phyloP scores from a whole-genome alignment of 1,139 yeast genomes.

The Scheffersomyces illinoinensis region DNA sequence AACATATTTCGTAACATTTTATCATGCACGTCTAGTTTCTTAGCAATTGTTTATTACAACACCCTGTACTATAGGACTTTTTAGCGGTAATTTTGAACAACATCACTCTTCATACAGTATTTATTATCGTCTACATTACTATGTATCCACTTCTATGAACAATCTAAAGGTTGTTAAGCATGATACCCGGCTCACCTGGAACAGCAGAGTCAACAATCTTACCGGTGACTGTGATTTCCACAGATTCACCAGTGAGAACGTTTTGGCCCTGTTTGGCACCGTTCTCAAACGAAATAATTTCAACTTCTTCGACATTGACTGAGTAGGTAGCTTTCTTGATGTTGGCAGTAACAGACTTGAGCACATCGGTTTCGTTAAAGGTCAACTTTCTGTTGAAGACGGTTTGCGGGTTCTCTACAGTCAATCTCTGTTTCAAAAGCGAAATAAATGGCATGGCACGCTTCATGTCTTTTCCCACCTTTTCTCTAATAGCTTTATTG shows the following conservation, averaged over 20 bases:
- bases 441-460: slow-evolving; percentile 98
- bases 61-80: no score
- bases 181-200: slow-evolving; percentile 92
- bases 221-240: slow-evolving; percentile 59
- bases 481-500: slow-evolving; percentile 58
- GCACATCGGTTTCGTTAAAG: slow-evolving; percentile 73
- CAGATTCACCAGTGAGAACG: slow-evolving; percentile 68
- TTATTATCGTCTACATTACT: slow-evolving; percentile 1
- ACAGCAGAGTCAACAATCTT: slow-evolving; percentile 81
- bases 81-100: no score
- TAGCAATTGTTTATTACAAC: no score
- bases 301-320: slow-evolving; percentile 56
- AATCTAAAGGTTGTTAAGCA: slow-evolving; percentile 56
- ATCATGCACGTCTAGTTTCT: no score
- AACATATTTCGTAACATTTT: no score
- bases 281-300: slow-evolving; percentile 55
- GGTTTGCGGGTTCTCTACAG: slow-evolving; percentile 63
- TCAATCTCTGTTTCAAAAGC: slow-evolving; percentile 75
- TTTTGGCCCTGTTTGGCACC: slow-evolving; percentile 66
- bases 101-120: neutral
- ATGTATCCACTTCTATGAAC: neutral
- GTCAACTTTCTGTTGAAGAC: slow-evolving; percentile 87
- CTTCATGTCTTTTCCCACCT: slow-evolving; percentile 80
- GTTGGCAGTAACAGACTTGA: slow-evolving; percentile 55
- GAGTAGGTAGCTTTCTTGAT: slow-evolving; percentile 69